A percentile compares a stretch with the other conserved stretches of the same genome.
Conservation (phyloP, 805 yeast species). For the Alloascoidea africana region DNA sequence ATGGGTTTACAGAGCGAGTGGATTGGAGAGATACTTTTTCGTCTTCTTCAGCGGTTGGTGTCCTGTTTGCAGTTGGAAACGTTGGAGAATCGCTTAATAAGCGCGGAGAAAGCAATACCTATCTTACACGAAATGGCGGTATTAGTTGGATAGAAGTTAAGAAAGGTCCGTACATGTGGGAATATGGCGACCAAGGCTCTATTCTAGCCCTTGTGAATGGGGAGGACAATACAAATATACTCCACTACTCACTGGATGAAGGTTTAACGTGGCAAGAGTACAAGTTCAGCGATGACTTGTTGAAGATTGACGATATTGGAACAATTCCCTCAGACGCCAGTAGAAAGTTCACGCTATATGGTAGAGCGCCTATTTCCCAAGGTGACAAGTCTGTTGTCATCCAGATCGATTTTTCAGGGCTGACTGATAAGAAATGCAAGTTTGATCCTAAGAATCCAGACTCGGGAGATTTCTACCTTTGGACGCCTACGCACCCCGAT, state of each 20-base stretch:
- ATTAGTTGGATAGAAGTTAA: conserved; percentile 68
- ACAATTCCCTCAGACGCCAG: conserved; percentile 89
- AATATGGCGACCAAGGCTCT: conserved; percentile 90
- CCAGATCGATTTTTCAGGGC: conserved; percentile 41
- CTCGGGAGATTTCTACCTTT: conserved; percentile 44
- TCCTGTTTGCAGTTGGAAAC: conserved; percentile 78
- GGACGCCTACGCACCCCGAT: conserved; percentile 37
- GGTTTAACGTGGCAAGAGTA: conserved; percentile 65
- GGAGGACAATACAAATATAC: conserved; percentile 36
- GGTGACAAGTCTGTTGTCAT: conserved; percentile 31
- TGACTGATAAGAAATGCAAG: conserved; percentile 39
- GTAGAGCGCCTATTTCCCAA: conserved; percentile 25
- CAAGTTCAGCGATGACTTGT: conserved; percentile 40
- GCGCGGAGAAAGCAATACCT: conserved; percentile 46
- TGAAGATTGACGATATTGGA: conserved; percentile 54
- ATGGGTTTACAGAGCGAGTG: conserved; percentile 77
- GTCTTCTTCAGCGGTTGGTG: conserved; percentile 80
- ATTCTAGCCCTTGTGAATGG: conserved; percentile 59
- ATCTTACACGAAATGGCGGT: conserved; percentile 79
- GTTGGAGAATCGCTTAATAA: conserved; percentile 52
- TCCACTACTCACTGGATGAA: conserved; percentile 61
- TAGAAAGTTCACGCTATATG: conserved; percentile 56
- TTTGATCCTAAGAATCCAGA: conserved; percentile 28
- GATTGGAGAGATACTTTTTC: conserved; percentile 79
- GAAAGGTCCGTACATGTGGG: conserved; percentile 80